Evolutionary conservation across 2,329 filamentous ascomycete species (phyloP).

Genomic region (Fusarium secorum): DNA sequence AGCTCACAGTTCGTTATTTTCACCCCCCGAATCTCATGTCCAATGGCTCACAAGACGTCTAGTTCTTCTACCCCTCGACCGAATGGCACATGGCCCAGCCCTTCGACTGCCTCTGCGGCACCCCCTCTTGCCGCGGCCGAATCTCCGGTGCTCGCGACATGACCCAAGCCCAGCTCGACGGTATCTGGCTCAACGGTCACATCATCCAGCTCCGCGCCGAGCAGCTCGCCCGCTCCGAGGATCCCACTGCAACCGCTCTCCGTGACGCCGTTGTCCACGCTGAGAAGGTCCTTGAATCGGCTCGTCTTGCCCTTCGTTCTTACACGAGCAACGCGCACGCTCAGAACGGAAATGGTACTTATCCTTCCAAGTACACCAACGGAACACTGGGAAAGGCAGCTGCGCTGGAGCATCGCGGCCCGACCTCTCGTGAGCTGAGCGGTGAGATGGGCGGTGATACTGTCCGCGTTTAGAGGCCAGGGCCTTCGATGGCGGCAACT

Average conservation of each 20-base stretch:
- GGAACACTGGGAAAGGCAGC: constrained; percentile 38
- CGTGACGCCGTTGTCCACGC: constrained; percentile 54
- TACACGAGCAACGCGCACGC: constrained; percentile 42
- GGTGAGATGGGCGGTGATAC: constrained; percentile 72
- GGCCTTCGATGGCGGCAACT: constrained; percentile 5
- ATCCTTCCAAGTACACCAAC: constrained; percentile 30
- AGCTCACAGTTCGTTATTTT: constrained; percentile 58
- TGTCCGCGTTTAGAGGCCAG: constrained; percentile 34
- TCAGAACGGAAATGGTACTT: constrained; percentile 28
- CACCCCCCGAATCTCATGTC: too few species aligned
- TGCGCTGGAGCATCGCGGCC: constrained; percentile 50
- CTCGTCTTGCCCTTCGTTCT: constrained; percentile 52
- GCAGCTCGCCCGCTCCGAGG: constrained; percentile 39
- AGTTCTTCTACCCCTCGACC: constrained; percentile 79
- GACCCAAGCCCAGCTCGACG: constrained; percentile 59
- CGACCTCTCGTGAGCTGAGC: constrained; percentile 62
- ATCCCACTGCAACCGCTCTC: constrained; percentile 54
- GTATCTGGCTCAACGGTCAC: constrained; percentile 69
- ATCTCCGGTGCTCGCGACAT: constrained; percentile 72
- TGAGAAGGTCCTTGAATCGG: constrained; percentile 57
- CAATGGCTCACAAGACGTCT: background rate
- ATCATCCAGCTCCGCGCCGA: constrained; percentile 64
- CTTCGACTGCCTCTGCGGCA: constrained; percentile 71
- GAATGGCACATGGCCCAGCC: constrained; percentile 79
- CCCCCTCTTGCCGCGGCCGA: constrained; percentile 63